Percentiles rank a stretch among this genome's conserved stretches.
Conservation (phyloP, 2,329 filamentous ascomycete genomes). For the Exophiala lecanii-corni region DNA sequence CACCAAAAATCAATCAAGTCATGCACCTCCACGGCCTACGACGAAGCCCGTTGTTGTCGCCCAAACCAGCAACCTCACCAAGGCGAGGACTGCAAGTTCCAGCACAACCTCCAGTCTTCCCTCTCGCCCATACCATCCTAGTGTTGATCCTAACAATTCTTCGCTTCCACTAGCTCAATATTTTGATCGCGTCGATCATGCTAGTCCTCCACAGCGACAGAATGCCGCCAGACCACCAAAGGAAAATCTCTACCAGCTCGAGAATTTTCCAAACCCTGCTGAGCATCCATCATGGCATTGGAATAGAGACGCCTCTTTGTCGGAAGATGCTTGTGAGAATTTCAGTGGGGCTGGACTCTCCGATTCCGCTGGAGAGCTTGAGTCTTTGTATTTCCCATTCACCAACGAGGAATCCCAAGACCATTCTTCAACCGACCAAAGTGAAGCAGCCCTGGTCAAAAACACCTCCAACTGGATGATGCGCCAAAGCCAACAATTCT, state of each 20-base stretch:
- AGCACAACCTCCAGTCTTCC: background rate
- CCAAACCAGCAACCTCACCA: background rate
- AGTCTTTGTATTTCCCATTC: background rate
- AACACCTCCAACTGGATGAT: too few species aligned
- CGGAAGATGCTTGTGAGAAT: background rate
- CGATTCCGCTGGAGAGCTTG: background rate
- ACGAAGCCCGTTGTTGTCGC: background rate
- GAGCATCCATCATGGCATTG: too few species aligned
- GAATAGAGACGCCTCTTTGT: too few species aligned
- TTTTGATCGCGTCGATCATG: background rate
- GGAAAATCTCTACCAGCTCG: too few species aligned
- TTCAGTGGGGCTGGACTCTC: background rate
- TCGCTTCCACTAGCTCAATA: background rate
- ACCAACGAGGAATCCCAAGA: background rate
- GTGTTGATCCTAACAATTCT: background rate
- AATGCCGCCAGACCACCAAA: too few species aligned
- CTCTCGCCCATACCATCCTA: background rate
- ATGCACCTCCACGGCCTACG: background rate
- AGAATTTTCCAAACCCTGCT: too few species aligned
- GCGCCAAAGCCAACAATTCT: too few species aligned
- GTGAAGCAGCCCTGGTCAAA: too few species aligned
- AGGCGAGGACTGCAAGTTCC: background rate
- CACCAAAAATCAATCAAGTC: background rate
- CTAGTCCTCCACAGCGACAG: too few species aligned
- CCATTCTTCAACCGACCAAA: too few species aligned